Base-by-base conservation (phyloP, 768 basidiomycete species). In the Boletales sp. region DNA sequence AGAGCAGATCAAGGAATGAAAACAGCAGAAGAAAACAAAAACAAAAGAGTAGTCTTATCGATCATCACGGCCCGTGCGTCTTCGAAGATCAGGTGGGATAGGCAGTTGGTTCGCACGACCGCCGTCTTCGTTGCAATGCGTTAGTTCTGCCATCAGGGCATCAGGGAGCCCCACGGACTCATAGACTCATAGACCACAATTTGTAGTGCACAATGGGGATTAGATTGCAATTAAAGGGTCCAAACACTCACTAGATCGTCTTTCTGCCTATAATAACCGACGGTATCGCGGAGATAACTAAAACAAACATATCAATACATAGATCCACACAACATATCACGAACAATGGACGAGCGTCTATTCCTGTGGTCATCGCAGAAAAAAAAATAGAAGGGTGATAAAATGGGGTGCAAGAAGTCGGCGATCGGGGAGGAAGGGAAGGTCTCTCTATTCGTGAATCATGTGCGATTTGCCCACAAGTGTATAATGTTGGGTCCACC, bases 401-500 rank as follows among this genome's bases (percentile, higher is more conserved):
- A 30, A 35, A 34, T n/a, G 19, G 18, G 19, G 38, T 11, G 19
- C 29, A 47, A 43, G 21, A 49, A 52, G 19, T 27, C 18, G 18
- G 34, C 18, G 15, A 17, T 30, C 5, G 39, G 21, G 15, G 36
- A 24, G 8, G 13, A 18, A 29, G 24, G 24, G 4, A 21, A 27
- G 24, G 24, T 7, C 24, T 7, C 24, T 27, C 24, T 27, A 27
- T 27, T 27, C 24, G 24, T 27, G 24, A 27, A 45, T 67, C 61
- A 67, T 53, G 59, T 27, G 15, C 66, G 66, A 47, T 63, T 57
- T 48, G 68, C 68, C 66, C 66, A 68, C 53, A 68, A 50, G 52
- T 68, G 68, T 56, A 59, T 59, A 44, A 68, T 55, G 57, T 68
- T 68, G 27, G 66, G 66, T 12, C 66, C 66, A 40, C 66, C 66